Percentiles rank a stretch among this genome's conserved stretches.
These are phyloP conservation scores for Beauveria bassiana DNA, from an alignment of 2,329 filamentous ascomycete species.

Conservation along the genomic window DNA sequence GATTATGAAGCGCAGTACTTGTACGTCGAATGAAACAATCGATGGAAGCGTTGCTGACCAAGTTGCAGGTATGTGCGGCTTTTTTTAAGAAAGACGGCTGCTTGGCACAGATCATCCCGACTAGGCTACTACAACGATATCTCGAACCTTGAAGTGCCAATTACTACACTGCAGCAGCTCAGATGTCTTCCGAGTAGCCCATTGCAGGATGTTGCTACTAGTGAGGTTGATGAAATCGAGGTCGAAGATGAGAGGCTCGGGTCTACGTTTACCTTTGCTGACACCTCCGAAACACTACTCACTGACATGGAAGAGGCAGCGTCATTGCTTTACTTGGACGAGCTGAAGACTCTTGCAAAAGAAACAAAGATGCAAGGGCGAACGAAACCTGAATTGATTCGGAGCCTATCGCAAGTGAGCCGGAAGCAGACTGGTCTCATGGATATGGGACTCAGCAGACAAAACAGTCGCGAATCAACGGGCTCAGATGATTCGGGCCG, in stretches of 20 bases:
- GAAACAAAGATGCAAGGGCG: constrained; percentile 81
- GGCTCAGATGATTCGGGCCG: constrained; percentile 37
- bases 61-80: constrained; percentile 71
- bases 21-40: constrained; percentile 39
- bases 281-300: constrained; percentile 66
- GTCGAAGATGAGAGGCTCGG: constrained; percentile 40
- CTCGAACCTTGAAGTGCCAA: constrained; percentile 59
- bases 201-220: constrained; percentile 5
- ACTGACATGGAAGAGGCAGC: constrained; percentile 76
- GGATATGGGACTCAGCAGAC: constrained; percentile 58
- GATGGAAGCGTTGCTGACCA: constrained; percentile 11
- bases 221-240: constrained; percentile 24
- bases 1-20: constrained; percentile 85
- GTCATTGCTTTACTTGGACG: constrained; percentile 73
- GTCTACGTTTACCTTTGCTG: constrained; percentile 66
- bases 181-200: constrained; percentile 43
- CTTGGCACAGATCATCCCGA: constrained; percentile 77
- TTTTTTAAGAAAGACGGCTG: constrained; percentile 83
- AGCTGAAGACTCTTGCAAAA: constrained; percentile 76
- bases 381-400: constrained; percentile 74
- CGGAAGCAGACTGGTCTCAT: constrained; percentile 68
- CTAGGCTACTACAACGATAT: constrained; percentile 81
- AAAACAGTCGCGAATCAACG: constrained; percentile 50
- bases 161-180: constrained; percentile 52
- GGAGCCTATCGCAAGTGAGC: constrained; percentile 65